Evolutionary conservation across 78 protist genomes (phyloP), one percentile per base, ranked within the genome.

Genomic region (Pigoraptor vietnamica): DNA sequence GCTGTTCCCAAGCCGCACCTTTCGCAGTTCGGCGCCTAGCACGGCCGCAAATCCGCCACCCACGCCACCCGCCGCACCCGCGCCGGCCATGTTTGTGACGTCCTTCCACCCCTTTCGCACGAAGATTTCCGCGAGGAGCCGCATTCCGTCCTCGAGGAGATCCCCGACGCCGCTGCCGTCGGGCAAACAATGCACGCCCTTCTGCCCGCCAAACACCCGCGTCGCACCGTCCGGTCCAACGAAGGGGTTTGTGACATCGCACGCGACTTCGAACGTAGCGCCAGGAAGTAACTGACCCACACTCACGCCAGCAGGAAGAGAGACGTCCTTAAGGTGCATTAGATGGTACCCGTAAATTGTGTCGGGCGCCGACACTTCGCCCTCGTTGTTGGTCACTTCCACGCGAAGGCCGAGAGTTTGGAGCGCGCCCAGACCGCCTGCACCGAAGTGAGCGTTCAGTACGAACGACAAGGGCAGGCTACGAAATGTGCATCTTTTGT

Each of bases 21-120:
- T 25, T 79, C 32, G 1, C 38, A 83, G 35, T 32, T 83, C 39
- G 35, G 88, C 88, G 38, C 38, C 88, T 19, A 35, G 39, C 29
- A 89, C 34, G 25, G 91, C 91, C 24, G 37, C 35, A 36, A 90
- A 38, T 33, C 88, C 86, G 2, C 92, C 92, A 2, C 92, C 92
- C 2, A 81, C 40, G 55, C 92, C 92, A 23, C 92, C 92, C 33
- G 92, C 92, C 24, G 92, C 92, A 1, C 92, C 92, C 1, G 81
- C 87, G 1, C 92, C 92, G 38, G 81, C 39, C 29, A 81, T 34
- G 21, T 21, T 32, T 19, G 19, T 1, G 81, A 90, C 86, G 48
- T 36, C 67, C 32, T 0, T 2, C 24, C 87, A 33, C 9, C 25
- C 24, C 1, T 10, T 1, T 21, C 23, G 37, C 38, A 10, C 23